Conservation (phyloP, 2,329 filamentous ascomycete genomes). For the Fusarium sp. region DNA sequence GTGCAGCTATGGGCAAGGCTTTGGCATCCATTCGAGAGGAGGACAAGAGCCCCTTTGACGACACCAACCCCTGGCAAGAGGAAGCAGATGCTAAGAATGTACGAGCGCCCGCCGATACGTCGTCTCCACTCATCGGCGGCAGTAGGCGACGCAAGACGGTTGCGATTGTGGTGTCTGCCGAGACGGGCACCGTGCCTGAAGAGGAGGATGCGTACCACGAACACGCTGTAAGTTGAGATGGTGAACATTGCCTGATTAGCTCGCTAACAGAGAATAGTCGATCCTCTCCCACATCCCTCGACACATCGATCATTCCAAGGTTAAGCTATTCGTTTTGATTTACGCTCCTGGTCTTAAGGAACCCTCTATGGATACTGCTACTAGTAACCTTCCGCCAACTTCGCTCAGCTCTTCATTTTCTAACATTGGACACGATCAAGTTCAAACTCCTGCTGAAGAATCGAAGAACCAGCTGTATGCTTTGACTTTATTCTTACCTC, state of each 20-base stretch:
- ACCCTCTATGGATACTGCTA: slow-evolving; percentile 63
- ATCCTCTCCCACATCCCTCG: slow-evolving; percentile 90
- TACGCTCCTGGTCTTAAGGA: slow-evolving; percentile 87
- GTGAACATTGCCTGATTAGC: slow-evolving; percentile 16
- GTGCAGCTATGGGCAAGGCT: slow-evolving; percentile 84
- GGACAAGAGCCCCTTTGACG: slow-evolving; percentile 79
- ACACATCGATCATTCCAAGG: slow-evolving; percentile 77
- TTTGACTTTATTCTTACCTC: not conserved
- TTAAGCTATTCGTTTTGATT: slow-evolving; percentile 88
- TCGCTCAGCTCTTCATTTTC: slow-evolving; percentile 86
- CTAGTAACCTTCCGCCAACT: slow-evolving; percentile 69
- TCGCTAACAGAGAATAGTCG: slow-evolving; percentile 64
- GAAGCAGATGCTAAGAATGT: slow-evolving; percentile 79
- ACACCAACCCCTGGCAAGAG: slow-evolving; percentile 93
- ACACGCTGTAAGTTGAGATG: slow-evolving; percentile 76
- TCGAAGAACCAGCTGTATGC: slow-evolving; percentile 67
- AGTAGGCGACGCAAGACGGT: slow-evolving; percentile 79
- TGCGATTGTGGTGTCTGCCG: slow-evolving; percentile 89
- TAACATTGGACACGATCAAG: slow-evolving; percentile 83
- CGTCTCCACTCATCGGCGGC: slow-evolving; percentile 52
- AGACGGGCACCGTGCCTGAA: slow-evolving; percentile 69
- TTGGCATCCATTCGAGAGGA: slow-evolving; percentile 87
- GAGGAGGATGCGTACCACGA: slow-evolving; percentile 75
- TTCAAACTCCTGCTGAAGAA: slow-evolving; percentile 75
- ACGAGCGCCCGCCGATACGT: slow-evolving; percentile 48